Conservation (phyloP, 768 basidiomycete genomes). For the Suillus variegatus region DNA sequence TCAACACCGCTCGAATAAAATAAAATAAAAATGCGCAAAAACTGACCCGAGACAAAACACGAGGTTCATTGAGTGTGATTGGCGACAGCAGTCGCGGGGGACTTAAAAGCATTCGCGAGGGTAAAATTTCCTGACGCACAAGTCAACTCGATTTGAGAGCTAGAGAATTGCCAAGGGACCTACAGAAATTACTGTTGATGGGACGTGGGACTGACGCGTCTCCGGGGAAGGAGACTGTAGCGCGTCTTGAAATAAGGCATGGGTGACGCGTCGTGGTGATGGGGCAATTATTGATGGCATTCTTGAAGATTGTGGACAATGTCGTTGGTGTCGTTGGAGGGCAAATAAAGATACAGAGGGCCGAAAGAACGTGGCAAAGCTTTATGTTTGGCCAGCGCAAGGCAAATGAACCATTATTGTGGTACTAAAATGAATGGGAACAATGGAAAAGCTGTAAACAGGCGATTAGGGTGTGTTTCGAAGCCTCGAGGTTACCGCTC, state of each 20-base stretch:
- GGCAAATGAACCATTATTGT: conserved; percentile 25
- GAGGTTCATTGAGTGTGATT: conserved; percentile 34
- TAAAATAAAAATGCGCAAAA: conserved; percentile 1
- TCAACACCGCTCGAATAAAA: not conserved
- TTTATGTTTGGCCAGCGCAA: conserved; percentile 29
- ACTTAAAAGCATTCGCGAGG: conserved; percentile 23
- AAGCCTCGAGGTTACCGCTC: conserved; percentile 14
- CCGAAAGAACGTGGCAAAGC: conserved; percentile 29
- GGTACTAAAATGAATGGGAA: conserved; percentile 21
- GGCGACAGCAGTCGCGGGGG: conserved; percentile 41
- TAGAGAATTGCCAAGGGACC: not conserved
- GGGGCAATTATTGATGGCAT: conserved; percentile 49
- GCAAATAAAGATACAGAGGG: conserved; percentile 34
- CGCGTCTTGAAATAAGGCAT: conserved; percentile 11
- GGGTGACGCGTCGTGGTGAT: conserved; percentile 35
- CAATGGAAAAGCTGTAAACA: conserved; percentile 21
- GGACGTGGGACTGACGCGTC: not conserved
- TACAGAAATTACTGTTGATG: conserved; percentile 5
- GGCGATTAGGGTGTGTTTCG: conserved; percentile 25
- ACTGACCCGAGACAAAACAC: conserved; percentile 23
- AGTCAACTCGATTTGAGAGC: conserved; percentile 8
- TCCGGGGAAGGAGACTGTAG: conserved; percentile 8
- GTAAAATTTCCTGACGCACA: conserved; percentile 21
- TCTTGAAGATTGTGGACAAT: conserved; percentile 14
- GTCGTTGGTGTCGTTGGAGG: conserved; percentile 14